Conservation (phyloP, 768 basidiomycete species). For the Suillus paluster region DNA sequence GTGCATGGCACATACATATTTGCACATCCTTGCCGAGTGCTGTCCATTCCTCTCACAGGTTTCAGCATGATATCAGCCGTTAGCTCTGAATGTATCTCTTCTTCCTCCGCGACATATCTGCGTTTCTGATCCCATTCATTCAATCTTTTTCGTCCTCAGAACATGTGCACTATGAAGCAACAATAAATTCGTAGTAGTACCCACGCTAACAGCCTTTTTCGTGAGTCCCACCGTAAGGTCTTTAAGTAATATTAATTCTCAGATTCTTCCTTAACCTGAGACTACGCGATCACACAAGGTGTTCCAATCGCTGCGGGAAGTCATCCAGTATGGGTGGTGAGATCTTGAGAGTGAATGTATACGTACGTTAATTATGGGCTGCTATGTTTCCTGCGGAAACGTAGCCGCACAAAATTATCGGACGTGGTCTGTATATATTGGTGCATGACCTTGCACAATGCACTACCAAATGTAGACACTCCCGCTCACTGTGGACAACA, state of each 20-base stretch:
- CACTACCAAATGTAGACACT: too few species aligned
- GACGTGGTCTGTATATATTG: too few species aligned
- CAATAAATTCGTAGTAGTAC: neutral
- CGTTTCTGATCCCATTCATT: neutral
- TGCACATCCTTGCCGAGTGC: neutral
- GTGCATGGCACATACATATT: neutral
- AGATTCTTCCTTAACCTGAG: too few species aligned
- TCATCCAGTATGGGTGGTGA: too few species aligned
- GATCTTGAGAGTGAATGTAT: too few species aligned
- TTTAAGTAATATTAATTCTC: too few species aligned
- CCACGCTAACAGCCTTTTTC: neutral
- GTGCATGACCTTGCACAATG: too few species aligned
- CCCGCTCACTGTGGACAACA: too few species aligned
- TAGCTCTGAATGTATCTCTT: neutral
- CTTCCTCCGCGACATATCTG: neutral
- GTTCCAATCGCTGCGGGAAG: too few species aligned
- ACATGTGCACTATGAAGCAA: neutral
- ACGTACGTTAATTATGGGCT: too few species aligned
- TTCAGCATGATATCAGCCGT: neutral
- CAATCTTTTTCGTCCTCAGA: neutral
- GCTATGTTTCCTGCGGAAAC: too few species aligned
- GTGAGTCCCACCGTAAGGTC: neutral
- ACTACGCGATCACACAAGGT: neutral
- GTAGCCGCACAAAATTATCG: too few species aligned
- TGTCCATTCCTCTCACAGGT: neutral